Percentiles rank a stretch among this genome's conserved stretches.
These are phyloP conservation scores for Comarum palustre DNA, from an alignment of 306 rosid species.

Conservation along the genomic window DNA sequence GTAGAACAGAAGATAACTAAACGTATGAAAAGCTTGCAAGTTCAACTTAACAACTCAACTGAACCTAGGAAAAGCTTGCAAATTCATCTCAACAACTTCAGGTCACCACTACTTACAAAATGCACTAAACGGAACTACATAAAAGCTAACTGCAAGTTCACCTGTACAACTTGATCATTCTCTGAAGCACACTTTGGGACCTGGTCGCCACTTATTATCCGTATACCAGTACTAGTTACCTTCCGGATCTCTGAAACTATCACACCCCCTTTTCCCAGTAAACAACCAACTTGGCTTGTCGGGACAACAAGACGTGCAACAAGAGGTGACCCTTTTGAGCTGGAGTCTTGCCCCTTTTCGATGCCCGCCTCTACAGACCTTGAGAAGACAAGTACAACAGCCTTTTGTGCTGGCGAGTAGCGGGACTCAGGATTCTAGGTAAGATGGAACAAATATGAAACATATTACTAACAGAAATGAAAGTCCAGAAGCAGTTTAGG, in stretches of 20 bases:
- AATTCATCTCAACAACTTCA: conserved; percentile 8
- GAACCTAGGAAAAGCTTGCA: conserved; percentile 9
- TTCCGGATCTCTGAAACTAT: conserved; percentile 81
- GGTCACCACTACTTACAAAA: conserved; percentile 11
- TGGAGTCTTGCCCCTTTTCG: conserved; percentile 62
- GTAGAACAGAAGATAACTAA: conserved; percentile 23
- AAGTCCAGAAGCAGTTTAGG: conserved; percentile 2
- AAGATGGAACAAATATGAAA: conserved; percentile 19
- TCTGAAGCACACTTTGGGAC: conserved; percentile 81
- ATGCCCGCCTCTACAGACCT: conserved; percentile 64
- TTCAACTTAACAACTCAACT: conserved; percentile 11
- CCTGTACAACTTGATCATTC: conserved; percentile 81
- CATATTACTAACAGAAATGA: conserved; percentile 15
- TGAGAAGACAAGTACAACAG: conserved; percentile 74
- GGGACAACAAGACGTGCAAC: conserved; percentile 73
- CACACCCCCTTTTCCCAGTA: conserved; percentile 90
- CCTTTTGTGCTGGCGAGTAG: conserved; percentile 90
- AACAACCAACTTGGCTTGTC: conserved; percentile 87
- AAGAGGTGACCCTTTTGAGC: conserved; percentile 54
- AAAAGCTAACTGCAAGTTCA: conserved; percentile 11
- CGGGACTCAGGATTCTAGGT: conserved; percentile 71
- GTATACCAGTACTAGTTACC: conserved; percentile 73
- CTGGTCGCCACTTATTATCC: conserved; percentile 64
- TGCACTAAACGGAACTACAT: conserved; percentile 14
- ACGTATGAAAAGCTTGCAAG: conserved; percentile 8